phyloP scores from a whole-genome alignment of 441 rosid species.

The Iberis amara region DNA sequence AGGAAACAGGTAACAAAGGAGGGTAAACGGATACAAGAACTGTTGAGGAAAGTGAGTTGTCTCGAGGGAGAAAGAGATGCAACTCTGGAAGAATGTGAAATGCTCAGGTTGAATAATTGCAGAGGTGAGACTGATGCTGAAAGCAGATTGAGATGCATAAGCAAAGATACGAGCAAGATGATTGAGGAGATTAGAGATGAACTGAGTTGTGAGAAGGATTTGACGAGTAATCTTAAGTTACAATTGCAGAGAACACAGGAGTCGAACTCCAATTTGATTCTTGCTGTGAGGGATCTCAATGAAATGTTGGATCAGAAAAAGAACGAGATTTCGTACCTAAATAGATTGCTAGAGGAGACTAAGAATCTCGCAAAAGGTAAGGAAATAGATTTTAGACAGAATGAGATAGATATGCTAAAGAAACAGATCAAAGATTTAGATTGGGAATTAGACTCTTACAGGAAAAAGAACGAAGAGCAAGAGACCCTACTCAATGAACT shows the following conservation, averaged over 20 bases:
- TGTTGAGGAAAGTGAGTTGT: slow-evolving; percentile 38
- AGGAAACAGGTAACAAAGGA: slow-evolving; percentile 50
- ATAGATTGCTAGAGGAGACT: slow-evolving; percentile 35
- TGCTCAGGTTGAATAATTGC: slow-evolving; percentile 40
- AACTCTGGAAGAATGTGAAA: slow-evolving; percentile 45
- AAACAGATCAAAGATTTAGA: slow-evolving; percentile 38
- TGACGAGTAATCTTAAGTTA: slow-evolving; percentile 46
- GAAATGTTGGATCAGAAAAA: slow-evolving; percentile 47
- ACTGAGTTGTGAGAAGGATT: slow-evolving; percentile 49
- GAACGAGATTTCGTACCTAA: slow-evolving; percentile 52
- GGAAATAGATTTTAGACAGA: slow-evolving; percentile 24
- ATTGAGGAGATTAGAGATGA: slow-evolving; percentile 52
- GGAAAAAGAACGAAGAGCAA: slow-evolving; percentile 44
- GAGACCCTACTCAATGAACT: slow-evolving; percentile 46
- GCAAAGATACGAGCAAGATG: slow-evolving; percentile 38
- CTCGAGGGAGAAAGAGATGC: slow-evolving; percentile 50
- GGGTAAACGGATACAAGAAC: slow-evolving; percentile 43
- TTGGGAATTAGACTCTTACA: slow-evolving; percentile 40
- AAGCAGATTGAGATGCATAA: slow-evolving; percentile 33
- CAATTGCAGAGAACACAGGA: slow-evolving; percentile 62
- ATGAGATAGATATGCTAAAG: slow-evolving; percentile 38
- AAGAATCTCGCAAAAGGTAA: slow-evolving; percentile 31
- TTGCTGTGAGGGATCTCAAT: slow-evolving; percentile 56
- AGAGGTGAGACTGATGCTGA: slow-evolving; percentile 37
- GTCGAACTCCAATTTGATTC: slow-evolving; percentile 56